phyloP scores from a whole-genome alignment of 2,329 filamentous ascomycete species.

The Cercospora sp. region DNA sequence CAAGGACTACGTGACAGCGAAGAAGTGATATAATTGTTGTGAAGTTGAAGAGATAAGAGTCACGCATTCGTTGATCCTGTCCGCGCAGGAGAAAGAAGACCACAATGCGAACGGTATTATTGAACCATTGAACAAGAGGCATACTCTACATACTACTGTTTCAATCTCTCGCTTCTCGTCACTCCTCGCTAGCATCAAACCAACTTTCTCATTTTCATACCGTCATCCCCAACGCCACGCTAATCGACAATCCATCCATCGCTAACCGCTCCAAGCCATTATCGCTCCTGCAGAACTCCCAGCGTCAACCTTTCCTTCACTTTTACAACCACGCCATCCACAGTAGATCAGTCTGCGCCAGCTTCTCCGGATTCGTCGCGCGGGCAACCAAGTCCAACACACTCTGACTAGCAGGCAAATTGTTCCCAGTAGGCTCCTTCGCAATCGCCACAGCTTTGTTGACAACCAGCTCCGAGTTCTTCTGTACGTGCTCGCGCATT shows the following conservation, averaged over 20 bases:
- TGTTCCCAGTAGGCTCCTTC: conserved; percentile 62
- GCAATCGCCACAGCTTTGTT: conserved; percentile 86
- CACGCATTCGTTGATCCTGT: not conserved
- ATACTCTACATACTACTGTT: not conserved
- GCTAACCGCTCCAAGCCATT: not conserved
- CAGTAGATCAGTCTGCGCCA: conserved; percentile 84
- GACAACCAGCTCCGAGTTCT: conserved; percentile 87
- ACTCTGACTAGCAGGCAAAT: conserved; percentile 92
- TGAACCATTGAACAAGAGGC: not conserved
- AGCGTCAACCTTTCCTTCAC: not conserved
- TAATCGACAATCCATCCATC: not conserved
- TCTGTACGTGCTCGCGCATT: conserved; percentile 75
- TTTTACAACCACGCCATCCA: conserved; percentile 93
- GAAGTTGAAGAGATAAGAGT: not conserved
- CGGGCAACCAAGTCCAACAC: conserved; percentile 92
- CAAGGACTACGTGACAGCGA: not conserved
- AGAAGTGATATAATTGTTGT: not conserved
- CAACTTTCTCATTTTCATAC: not conserved
- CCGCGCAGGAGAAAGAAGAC: not conserved
- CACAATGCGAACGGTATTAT: not conserved
- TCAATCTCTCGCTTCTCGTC: not conserved
- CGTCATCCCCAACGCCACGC: not conserved
- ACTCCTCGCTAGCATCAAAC: not conserved
- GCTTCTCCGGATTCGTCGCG: conserved; percentile 86
- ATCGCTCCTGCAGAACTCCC: not conserved